Evolutionary conservation across 176 grass and related monocot species (phyloP).

Genomic region (Zoysia pacifica): DNA sequence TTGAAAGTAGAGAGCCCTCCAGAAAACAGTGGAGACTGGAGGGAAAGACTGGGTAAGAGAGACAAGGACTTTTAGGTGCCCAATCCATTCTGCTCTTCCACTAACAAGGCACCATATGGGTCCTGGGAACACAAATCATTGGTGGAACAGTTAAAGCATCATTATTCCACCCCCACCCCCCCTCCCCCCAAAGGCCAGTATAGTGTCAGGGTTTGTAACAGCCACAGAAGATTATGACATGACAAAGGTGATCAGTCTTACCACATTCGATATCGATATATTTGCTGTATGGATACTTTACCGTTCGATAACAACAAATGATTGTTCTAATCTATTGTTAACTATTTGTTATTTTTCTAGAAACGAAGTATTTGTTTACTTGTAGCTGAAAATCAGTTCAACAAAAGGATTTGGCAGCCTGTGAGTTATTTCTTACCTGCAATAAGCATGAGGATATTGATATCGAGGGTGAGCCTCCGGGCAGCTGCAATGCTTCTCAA

Average conservation of each 20-base stretch:
- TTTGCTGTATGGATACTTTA: not conserved
- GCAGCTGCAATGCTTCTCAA: constrained; percentile 57
- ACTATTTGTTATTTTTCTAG: too few species aligned
- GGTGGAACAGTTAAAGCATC: not conserved
- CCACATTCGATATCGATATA: not conserved
- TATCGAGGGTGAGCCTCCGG: constrained; percentile 72
- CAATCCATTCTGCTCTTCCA: constrained; percentile 32
- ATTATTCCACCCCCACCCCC: not conserved
- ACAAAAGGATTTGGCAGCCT: too few species aligned
- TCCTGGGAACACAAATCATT: constrained; percentile 22
- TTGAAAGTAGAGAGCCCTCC: constrained; percentile 26
- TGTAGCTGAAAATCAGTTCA: not conserved
- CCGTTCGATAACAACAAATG: too few species aligned
- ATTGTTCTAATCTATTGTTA: not conserved
- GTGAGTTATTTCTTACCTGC: constrained; percentile 60
- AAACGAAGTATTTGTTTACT: not conserved
- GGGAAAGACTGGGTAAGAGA: constrained; percentile 23
- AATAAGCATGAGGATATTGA: constrained; percentile 96
- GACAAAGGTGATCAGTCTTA: not conserved
- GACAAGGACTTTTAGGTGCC: constrained; percentile 40
- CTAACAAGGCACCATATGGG: constrained; percentile 39
- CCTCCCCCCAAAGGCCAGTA: constrained; percentile 5
- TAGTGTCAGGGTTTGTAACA: not conserved
- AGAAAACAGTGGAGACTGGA: not conserved
- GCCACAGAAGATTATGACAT: not conserved